Evolutionary conservation across 2,329 filamentous ascomycete genomes (phyloP).

Genomic region (Chaetomium strumarium): DNA sequence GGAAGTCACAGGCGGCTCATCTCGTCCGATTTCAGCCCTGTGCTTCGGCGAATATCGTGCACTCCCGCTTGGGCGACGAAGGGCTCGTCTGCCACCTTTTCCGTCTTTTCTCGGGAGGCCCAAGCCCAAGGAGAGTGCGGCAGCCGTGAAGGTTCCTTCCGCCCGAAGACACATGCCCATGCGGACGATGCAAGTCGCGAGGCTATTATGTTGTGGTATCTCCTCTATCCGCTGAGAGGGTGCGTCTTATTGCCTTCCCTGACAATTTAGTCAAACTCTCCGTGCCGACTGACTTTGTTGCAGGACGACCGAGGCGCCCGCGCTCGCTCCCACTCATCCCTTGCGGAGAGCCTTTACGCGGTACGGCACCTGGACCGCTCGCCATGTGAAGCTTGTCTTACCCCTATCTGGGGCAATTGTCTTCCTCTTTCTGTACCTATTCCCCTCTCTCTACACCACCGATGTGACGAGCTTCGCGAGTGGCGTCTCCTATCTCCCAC

Average conservation of each 20-base stretch:
- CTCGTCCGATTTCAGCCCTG: too few species aligned
- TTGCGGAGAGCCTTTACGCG: conserved; percentile 59
- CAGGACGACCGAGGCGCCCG: conserved; percentile 69
- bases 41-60: too few species aligned
- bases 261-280: background rate
- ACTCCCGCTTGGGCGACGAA: too few species aligned
- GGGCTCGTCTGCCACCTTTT: too few species aligned
- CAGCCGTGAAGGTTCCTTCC: too few species aligned
- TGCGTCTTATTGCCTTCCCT: conserved; percentile 38
- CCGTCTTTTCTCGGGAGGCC: too few species aligned
- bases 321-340: conserved; percentile 58
- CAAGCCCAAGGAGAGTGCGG: too few species aligned
- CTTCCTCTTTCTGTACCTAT: conserved; percentile 65
- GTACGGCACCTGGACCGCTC: conserved; percentile 64
- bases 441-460: conserved; percentile 67
- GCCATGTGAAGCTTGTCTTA: conserved; percentile 68
- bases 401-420: conserved; percentile 67
- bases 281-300: conserved; percentile 18
- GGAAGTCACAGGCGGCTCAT: background rate
- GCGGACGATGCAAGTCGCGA: background rate
- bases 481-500: conserved; percentile 64
- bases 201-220: conserved; percentile 63
- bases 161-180: background rate
- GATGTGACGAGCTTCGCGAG: conserved; percentile 66
- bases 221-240: conserved; percentile 72